These are phyloP conservation scores for Termitomyces sp. DNA, from an alignment of 768 basidiomycete genomes.

Conservation along the genomic window DNA sequence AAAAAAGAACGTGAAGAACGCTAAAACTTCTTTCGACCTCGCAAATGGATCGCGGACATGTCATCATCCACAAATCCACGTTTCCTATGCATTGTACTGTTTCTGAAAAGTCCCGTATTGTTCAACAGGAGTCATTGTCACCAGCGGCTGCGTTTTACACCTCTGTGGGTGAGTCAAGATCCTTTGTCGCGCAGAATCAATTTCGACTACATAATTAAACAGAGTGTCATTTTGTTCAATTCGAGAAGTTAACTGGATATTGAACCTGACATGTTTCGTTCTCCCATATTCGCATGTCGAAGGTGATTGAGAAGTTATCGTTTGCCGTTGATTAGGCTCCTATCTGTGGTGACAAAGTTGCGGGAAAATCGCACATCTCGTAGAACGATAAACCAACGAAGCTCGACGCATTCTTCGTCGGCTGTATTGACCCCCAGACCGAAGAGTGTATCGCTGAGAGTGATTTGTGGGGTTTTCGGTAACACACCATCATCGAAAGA, in stretches of 20 bases:
- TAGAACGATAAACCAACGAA: background rate
- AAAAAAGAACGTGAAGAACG: background rate
- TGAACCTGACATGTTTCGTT: background rate
- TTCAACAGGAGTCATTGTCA: background rate
- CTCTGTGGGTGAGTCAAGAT: background rate
- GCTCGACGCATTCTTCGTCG: background rate
- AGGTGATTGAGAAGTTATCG: background rate
- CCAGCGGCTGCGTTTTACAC: background rate
- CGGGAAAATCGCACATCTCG: background rate
- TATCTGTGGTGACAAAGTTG: background rate
- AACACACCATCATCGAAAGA: background rate
- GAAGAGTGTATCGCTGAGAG: background rate
- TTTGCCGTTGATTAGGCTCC: background rate
- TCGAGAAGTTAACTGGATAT: background rate
- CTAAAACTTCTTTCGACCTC: background rate
- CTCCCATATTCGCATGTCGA: background rate
- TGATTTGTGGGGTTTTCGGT: background rate
- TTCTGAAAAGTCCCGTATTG: background rate
- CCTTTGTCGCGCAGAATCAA: background rate
- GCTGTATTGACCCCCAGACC: background rate
- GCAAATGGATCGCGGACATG: background rate
- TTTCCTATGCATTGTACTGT: background rate
- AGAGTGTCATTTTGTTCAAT: background rate
- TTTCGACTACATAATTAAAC: background rate
- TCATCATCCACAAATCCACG: background rate